Evolutionary conservation across 1,284 basidiomycete species (phyloP).

Genomic region (Omphalotus olearius): DNA sequence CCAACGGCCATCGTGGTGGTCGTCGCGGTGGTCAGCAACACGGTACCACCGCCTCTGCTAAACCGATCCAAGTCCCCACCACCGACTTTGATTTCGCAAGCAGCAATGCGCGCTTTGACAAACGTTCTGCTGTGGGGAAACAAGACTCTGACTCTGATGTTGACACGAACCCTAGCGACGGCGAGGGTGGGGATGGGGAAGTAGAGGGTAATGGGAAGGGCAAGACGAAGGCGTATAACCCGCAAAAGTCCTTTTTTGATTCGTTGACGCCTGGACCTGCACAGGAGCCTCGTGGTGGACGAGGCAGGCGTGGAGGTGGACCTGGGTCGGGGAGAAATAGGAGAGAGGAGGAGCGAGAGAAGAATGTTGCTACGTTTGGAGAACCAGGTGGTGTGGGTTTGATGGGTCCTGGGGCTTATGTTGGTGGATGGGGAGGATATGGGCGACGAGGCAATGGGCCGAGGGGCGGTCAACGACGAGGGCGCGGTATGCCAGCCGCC

Average conservation of each 20-base stretch:
- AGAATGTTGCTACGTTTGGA: conserved; percentile 78
- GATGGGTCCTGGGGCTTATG: conserved; percentile 58
- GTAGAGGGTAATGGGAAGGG: conserved; percentile 22
- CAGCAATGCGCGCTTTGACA: conserved; percentile 75
- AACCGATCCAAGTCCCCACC: conserved; percentile 53
- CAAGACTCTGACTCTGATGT: conserved; percentile 17
- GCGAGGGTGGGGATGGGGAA: conserved; percentile 25
- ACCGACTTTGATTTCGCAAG: conserved; percentile 76
- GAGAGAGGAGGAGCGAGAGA: conserved; percentile 73
- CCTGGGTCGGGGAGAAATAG: conserved; percentile 35
- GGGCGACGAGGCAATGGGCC: conserved; percentile 17
- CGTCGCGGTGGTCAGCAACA: conserved; percentile 29
- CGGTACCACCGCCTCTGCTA: conserved; percentile 19
- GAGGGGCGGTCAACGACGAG: no score
- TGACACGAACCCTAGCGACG: conserved; percentile 26
- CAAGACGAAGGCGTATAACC: conserved; percentile 58
- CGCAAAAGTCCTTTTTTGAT: conserved; percentile 75
- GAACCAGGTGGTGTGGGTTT: conserved; percentile 73
- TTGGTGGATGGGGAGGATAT: conserved; percentile 44
- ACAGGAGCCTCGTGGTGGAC: conserved; percentile 24
- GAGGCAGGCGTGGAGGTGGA: conserved; percentile 28
- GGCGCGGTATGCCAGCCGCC: no score
- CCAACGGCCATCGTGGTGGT: conserved; percentile 37
- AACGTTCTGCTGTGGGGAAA: conserved; percentile 24
- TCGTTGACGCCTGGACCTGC: conserved; percentile 40